Conservation (phyloP, 192 early-diverging fungal species). For the Backusella parvicylindrica region DNA sequence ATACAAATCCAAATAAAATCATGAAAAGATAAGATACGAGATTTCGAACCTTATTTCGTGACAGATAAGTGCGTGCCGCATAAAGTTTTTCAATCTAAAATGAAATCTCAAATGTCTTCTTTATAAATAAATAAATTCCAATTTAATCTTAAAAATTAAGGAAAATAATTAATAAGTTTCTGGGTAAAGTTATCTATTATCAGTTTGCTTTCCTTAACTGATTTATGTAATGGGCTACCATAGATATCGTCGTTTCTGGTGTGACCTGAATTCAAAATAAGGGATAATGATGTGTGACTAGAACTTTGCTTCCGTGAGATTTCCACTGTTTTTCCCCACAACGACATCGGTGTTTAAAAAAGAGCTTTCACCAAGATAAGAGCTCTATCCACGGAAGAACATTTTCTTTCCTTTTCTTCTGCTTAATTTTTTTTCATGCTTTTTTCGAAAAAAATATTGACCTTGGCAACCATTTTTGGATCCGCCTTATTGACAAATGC, state of each 20-base stretch:
- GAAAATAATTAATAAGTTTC: background rate
- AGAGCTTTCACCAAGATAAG: background rate
- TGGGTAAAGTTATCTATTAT: background rate
- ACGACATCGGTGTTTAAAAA: background rate
- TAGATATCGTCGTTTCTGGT: background rate
- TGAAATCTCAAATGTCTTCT: background rate
- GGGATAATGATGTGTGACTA: background rate
- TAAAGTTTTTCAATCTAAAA: background rate
- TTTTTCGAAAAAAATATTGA: background rate
- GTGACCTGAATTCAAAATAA: constrained; percentile 1
- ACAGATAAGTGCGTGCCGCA: background rate
- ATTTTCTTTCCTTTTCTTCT: background rate
- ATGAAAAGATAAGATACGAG: constrained; percentile 14
- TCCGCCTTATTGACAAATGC: background rate
- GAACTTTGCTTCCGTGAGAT: background rate
- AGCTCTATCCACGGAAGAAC: background rate
- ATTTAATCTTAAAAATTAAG: background rate
- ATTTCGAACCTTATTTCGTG: constrained; percentile 4
- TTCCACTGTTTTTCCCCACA: background rate
- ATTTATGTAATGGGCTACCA: background rate
- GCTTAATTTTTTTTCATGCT: background rate
- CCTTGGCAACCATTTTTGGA: background rate
- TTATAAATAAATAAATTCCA: background rate
- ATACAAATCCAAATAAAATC: background rate
- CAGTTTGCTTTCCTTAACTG: background rate